A percentile compares a stretch with the other conserved stretches of the same genome.
Evolutionary conservation across 352 stramenopile species (phyloP).

Genomic region (Pythium aquatile): DNA sequence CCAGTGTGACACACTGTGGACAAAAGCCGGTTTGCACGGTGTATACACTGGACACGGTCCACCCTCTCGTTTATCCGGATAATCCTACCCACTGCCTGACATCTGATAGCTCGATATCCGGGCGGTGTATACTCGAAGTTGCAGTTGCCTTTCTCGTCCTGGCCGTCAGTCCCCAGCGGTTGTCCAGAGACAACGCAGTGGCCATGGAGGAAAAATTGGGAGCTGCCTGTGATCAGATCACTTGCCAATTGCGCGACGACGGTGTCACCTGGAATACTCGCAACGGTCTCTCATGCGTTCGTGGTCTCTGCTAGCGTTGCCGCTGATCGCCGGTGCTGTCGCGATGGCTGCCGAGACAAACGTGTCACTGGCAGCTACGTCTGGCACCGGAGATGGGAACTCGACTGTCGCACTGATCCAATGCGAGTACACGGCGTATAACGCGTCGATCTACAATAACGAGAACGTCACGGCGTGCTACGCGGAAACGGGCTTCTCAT

Average conservation of each 20-base stretch:
- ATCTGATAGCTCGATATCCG: neutral
- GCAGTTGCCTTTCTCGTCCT: neutral
- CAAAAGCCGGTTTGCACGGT: neutral
- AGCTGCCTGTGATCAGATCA: neutral
- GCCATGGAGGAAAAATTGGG: neutral
- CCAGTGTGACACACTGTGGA: neutral
- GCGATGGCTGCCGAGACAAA: neutral
- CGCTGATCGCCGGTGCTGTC: neutral
- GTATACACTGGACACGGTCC: neutral
- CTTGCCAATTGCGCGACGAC: neutral
- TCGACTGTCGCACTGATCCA: neutral
- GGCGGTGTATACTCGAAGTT: neutral
- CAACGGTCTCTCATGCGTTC: no score
- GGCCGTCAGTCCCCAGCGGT: neutral
- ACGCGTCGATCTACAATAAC: neutral
- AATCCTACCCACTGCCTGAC: neutral
- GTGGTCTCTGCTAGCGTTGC: neutral
- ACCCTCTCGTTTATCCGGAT: neutral
- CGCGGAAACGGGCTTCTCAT: neutral
- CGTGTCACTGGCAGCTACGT: neutral
- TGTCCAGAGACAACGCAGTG: neutral
- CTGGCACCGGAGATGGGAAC: neutral
- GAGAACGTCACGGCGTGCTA: neutral
- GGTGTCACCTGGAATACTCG: neutral
- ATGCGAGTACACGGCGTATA: neutral